phyloP scores from a whole-genome alignment of 768 basidiomycete genomes.

The Amanita inopinata region DNA sequence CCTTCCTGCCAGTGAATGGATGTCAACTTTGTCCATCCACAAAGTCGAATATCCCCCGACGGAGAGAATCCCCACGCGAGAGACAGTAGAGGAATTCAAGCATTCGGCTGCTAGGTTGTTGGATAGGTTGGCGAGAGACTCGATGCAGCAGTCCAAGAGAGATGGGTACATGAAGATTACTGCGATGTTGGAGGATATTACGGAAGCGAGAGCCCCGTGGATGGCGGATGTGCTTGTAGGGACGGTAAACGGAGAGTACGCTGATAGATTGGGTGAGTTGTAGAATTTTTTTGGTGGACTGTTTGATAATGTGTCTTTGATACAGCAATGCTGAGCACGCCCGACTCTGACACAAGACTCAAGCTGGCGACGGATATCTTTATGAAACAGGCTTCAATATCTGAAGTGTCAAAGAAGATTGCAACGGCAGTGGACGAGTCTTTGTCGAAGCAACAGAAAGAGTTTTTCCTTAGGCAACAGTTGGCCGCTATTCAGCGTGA shows the following conservation, averaged over 20 bases:
- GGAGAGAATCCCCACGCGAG: constrained; percentile 37
- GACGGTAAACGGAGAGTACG: constrained; percentile 52
- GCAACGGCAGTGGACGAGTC: constrained; percentile 73
- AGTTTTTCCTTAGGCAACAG: constrained; percentile 78
- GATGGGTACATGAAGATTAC: constrained; percentile 65
- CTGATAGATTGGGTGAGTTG: constrained; percentile 59
- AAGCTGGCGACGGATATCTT: constrained; percentile 62
- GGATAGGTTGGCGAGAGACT: constrained; percentile 49
- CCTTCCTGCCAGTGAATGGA: constrained; percentile 20
- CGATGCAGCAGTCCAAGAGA: constrained; percentile 38
- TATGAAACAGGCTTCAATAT: constrained; percentile 65
- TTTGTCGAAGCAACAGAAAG: constrained; percentile 83
- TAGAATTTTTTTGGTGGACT: not conserved
- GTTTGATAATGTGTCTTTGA: not conserved
- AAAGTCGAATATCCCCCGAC: constrained; percentile 40
- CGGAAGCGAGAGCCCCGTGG: constrained; percentile 54
- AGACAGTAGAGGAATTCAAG: constrained; percentile 59
- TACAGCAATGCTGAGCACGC: constrained; percentile 51
- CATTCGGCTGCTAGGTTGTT: constrained; percentile 55
- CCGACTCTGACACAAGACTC: constrained; percentile 52
- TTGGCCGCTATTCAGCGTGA: constrained; percentile 74
- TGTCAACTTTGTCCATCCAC: constrained; percentile 25
- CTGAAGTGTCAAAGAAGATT: constrained; percentile 75
- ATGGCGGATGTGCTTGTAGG: constrained; percentile 73
- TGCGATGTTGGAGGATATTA: constrained; percentile 63